Conservation (phyloP, 2,329 filamentous ascomycete species). For the Xenosphaeropsis pyriputrescens region DNA sequence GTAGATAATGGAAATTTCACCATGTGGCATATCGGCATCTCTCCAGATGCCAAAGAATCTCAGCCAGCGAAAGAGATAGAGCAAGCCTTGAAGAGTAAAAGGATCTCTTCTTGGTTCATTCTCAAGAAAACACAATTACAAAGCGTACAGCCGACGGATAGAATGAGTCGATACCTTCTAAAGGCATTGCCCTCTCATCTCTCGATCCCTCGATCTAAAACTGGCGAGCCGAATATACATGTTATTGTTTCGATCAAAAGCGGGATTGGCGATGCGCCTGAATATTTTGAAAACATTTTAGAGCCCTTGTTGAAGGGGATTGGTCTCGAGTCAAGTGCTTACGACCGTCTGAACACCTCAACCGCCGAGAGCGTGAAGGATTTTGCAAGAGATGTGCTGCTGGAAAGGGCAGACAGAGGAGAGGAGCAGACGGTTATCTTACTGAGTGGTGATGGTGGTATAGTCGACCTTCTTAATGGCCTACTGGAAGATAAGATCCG, state of each 20-base stretch:
- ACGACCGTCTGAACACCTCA: conserved; percentile 45
- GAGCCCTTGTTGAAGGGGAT: conserved; percentile 35
- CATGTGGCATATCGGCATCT: too few species aligned
- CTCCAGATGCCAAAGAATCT: too few species aligned
- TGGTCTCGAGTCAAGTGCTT: conserved; percentile 23
- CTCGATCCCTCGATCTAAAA: not conserved
- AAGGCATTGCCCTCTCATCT: too few species aligned
- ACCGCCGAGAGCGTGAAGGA: conserved; percentile 48
- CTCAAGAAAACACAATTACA: too few species aligned
- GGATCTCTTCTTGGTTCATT: not conserved
- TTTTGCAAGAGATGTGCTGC: conserved; percentile 36
- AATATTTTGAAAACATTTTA: conserved; percentile 40
- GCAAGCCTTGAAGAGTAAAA: not conserved
- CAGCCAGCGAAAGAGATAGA: not conserved
- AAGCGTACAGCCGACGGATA: too few species aligned
- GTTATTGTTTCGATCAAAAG: conserved; percentile 55
- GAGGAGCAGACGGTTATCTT: conserved; percentile 52
- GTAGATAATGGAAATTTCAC: too few species aligned
- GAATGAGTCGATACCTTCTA: too few species aligned
- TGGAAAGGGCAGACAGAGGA: conserved; percentile 30
- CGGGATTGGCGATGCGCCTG: conserved; percentile 40
- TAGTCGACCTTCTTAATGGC: conserved; percentile 70
- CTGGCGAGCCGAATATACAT: conserved; percentile 25
- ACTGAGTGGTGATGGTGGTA: conserved; percentile 75
- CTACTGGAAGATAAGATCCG: conserved; percentile 21